These are phyloP conservation scores for Neoboletus subvelutipes DNA, from an alignment of 768 basidiomycete species.

Conservation along the genomic window DNA sequence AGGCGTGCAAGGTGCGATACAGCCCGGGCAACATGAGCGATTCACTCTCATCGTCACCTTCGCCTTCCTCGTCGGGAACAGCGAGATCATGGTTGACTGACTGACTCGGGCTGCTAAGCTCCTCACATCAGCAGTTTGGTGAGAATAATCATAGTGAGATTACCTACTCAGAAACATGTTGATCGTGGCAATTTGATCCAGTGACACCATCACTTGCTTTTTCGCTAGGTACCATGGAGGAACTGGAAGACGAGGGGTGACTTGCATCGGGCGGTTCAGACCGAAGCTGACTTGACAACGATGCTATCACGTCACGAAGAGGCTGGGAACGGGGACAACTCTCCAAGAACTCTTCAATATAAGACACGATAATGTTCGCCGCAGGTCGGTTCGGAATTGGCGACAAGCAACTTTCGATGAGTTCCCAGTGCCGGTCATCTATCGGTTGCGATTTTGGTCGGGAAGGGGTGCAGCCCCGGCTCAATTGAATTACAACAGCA, in stretches of 20 bases:
- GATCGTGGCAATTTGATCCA: too few species aligned
- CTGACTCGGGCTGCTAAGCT: too few species aligned
- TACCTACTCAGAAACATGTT: too few species aligned
- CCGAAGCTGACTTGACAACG: neutral
- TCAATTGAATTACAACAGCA: neutral
- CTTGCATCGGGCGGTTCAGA: too few species aligned
- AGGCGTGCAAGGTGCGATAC: constrained; percentile 76
- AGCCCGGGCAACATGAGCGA: constrained; percentile 59
- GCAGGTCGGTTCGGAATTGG: neutral
- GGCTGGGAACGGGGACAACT: neutral
- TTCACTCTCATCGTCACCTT: constrained; percentile 27
- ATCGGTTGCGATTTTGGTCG: neutral
- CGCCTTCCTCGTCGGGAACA: constrained; percentile 21
- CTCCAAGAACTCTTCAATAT: neutral
- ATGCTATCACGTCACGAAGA: neutral
- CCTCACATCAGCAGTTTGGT: too few species aligned
- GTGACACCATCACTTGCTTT: too few species aligned
- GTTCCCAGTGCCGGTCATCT: neutral
- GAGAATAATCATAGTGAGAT: too few species aligned
- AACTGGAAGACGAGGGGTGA: too few species aligned
- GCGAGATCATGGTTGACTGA: too few species aligned
- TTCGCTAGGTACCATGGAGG: too few species aligned
- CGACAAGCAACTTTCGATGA: neutral
- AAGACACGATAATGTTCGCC: neutral
- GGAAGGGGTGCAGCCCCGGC: neutral